Evolutionary conservation across 1,139 yeast genomes (phyloP).

Genomic region (Petasospora fabianii): DNA sequence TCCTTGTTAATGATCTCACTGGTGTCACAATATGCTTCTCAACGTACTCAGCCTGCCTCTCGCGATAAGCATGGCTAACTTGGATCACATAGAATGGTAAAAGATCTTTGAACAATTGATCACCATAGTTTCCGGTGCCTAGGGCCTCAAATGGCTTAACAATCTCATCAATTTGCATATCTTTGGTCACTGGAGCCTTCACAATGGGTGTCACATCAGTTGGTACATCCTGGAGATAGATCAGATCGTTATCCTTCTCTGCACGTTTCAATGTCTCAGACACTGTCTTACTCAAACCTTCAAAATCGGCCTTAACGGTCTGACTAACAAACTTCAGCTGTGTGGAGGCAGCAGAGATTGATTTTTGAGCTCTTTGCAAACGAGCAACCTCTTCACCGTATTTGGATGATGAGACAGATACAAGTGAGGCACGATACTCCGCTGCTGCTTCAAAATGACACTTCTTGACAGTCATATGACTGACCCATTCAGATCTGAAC

Average conservation of each 20-base stretch:
- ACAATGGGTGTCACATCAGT: conserved; percentile 41
- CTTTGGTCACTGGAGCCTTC: conserved; percentile 56
- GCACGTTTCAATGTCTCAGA: conserved; percentile 47
- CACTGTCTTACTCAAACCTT: conserved; percentile 45
- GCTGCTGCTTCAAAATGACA: conserved; percentile 71
- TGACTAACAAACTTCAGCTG: conserved; percentile 42
- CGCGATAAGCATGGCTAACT: conserved; percentile 64
- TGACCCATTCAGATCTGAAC: conserved; percentile 60
- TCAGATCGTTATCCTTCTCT: conserved; percentile 77
- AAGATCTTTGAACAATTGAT: conserved; percentile 49
- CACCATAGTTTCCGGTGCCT: conserved; percentile 23
- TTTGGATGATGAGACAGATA: conserved; percentile 44
- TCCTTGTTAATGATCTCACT: conserved; percentile 44
- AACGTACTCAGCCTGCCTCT: conserved; percentile 59
- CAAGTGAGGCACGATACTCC: conserved; percentile 54
- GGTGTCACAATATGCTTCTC: conserved; percentile 49
- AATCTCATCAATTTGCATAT: conserved; percentile 39
- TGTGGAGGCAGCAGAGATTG: conserved; percentile 36
- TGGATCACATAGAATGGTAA: conserved; percentile 68
- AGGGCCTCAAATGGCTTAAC: conserved; percentile 29
- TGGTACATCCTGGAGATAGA: conserved; percentile 69
- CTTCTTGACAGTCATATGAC: conserved; percentile 54
- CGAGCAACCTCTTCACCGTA: conserved; percentile 73
- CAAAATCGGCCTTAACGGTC: conserved; percentile 44
- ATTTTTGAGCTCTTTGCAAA: conserved; percentile 41